Evolutionary conservation across 306 rosid species (phyloP), one percentile per base, ranked within the genome.

Genomic region (Lathyrus aphaca): DNA sequence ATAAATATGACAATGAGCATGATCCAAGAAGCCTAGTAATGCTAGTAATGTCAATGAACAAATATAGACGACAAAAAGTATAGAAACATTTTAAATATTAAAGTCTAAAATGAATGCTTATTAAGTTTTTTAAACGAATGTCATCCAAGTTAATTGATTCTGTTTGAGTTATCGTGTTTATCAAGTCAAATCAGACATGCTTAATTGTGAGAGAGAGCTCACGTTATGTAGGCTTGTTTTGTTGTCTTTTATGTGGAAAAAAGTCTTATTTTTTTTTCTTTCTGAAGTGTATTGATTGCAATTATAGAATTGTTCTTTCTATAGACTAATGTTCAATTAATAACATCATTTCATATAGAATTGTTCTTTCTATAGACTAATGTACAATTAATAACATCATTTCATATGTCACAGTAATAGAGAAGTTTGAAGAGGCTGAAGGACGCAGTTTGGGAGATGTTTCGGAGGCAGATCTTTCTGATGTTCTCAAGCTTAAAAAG

Each of bases 401-500:
- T 23, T 60, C 71, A 19, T 60, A 19, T 60, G 16, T 70, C 66
- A 65, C 95, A 89, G 97, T 91, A 2, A 74, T 95, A 23, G 96
- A 89, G 67, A 82, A 83, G 74, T 91, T 87, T 74, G 95, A 91
- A 79, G 96, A 94, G 79, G 86, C 83, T 8, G 91, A 84, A 77
- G 91, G 89, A 19, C 81, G 85, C 16, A 82, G 66, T 72, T 87
- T 86, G 0, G 97, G 95, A 60, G 88, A 86, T 8, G 80, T 86
- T 73, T 85, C 91, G 3, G 71, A 58, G 56, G 74, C 79, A 16
- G 95, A 95, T 87, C 88, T 91, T 83, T 84, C 95, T 5, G 56
- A 61, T 73, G 86, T 91, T 74, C 82, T 84, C 73, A 84, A 86
- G 79, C 66, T 87, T 84, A 91, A 89, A 75, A 82, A 77, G 76